phyloP scores from a whole-genome alignment of 2,329 filamentous ascomycete genomes.

The Thelonectria blattea region DNA sequence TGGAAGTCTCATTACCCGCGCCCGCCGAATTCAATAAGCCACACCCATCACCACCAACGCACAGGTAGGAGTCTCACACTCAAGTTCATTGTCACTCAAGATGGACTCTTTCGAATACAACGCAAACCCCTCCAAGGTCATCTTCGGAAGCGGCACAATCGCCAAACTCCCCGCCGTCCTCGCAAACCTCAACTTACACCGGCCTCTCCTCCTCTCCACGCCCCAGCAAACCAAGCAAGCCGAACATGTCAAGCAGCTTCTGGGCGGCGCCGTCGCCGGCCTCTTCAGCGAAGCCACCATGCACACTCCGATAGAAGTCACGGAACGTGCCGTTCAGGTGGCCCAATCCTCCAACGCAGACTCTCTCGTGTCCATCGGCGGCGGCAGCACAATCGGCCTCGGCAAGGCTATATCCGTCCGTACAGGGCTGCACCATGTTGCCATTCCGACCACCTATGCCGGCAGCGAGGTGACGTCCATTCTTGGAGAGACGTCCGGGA shows the following conservation, averaged over 20 bases:
- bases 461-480: slow-evolving; percentile 71
- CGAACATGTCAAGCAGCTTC: slow-evolving; percentile 21
- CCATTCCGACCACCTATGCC: slow-evolving; percentile 64
- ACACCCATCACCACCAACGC: too few species aligned
- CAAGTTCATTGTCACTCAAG: slow-evolving; percentile 2
- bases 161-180: slow-evolving; percentile 53
- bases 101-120: slow-evolving; percentile 65
- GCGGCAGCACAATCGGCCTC: slow-evolving; percentile 54
- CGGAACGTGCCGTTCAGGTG: slow-evolving; percentile 13
- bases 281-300: slow-evolving; percentile 21
- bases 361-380: slow-evolving; percentile 40
- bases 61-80: neutral
- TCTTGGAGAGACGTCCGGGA: slow-evolving; percentile 65
- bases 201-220: slow-evolving; percentile 64
- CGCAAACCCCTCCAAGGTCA: slow-evolving; percentile 55
- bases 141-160: slow-evolving; percentile 63
- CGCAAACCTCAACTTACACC: slow-evolving; percentile 51
- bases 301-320: slow-evolving; percentile 22
- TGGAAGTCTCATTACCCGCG: neutral
- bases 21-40: neutral
- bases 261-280: slow-evolving; percentile 19
- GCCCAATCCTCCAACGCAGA: slow-evolving; percentile 13
- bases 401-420: slow-evolving; percentile 63
- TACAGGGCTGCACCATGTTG: slow-evolving; percentile 58
- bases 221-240: slow-evolving; percentile 40